Conservation (phyloP, 2,329 filamentous ascomycete species). For the Huntiella savannae region DNA sequence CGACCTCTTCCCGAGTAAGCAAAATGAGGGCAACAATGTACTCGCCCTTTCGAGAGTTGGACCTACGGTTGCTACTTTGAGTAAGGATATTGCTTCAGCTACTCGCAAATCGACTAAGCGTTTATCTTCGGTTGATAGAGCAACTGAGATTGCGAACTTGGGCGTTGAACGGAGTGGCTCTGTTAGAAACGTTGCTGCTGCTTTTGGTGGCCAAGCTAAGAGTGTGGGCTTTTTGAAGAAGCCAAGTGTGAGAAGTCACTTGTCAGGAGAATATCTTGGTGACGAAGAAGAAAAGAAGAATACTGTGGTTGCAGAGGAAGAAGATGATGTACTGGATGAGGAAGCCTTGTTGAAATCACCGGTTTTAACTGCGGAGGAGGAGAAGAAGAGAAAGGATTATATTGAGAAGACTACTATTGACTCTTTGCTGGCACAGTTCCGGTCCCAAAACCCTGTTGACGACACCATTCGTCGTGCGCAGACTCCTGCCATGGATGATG, state of each 20-base stretch:
- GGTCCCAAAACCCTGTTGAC: constrained; percentile 2
- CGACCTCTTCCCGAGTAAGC: neutral
- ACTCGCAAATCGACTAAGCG: constrained; percentile 3
- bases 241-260: constrained; percentile 1
- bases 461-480: constrained; percentile 7
- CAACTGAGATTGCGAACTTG: constrained; percentile 14
- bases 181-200: constrained; percentile 20
- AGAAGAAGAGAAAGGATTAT: constrained; percentile 11
- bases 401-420: constrained; percentile 9
- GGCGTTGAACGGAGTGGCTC: constrained; percentile 16
- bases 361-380: constrained; percentile 8
- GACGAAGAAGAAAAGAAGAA: neutral
- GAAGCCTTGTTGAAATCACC: neutral
- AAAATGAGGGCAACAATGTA: neutral
- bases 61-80: constrained; percentile 6
- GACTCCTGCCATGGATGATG: constrained; percentile 6
- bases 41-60: constrained; percentile 3
- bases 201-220: constrained; percentile 16
- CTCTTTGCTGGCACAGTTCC: constrained; percentile 8
- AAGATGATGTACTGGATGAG: neutral
- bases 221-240: neutral
- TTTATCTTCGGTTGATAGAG: constrained; percentile 5
- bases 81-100: constrained; percentile 8
- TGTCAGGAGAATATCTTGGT: constrained; percentile 1
- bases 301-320: neutral